phyloP scores from a whole-genome alignment of 768 basidiomycete species.

The Chalciporus sphaerocephalus region DNA sequence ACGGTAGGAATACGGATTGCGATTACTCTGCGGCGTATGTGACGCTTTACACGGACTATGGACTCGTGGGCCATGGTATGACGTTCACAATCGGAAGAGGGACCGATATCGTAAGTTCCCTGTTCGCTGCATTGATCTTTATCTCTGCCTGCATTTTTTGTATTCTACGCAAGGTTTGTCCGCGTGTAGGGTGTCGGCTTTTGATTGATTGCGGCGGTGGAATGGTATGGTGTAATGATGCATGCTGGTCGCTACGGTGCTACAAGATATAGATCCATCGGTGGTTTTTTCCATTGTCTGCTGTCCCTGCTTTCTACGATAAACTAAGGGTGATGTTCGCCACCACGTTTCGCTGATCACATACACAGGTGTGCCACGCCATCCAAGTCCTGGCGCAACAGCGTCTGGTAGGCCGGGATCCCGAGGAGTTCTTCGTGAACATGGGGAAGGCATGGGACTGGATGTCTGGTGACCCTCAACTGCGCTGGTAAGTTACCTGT shows the following conservation, averaged over 20 bases:
- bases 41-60: slow-evolving; percentile 56
- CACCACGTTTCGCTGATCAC: too few species aligned
- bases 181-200: too few species aligned
- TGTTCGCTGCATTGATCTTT: neutral
- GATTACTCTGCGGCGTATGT: slow-evolving; percentile 94
- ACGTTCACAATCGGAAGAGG: slow-evolving; percentile 91
- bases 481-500: slow-evolving; percentile 63
- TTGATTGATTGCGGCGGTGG: neutral
- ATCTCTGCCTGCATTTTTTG: neutral
- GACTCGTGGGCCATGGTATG: slow-evolving; percentile 80
- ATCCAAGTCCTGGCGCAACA: slow-evolving; percentile 68
- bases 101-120: slow-evolving; percentile 81
- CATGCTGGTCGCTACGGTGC: neutral
- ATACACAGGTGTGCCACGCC: slow-evolving; percentile 59
- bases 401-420: slow-evolving; percentile 76
- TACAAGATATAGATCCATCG: neutral
- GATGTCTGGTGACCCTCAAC: slow-evolving; percentile 79
- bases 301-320: neutral
- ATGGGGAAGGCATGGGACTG: slow-evolving; percentile 90
- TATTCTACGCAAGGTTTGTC: too few species aligned
- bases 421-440: slow-evolving; percentile 75
- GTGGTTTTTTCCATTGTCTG: neutral
- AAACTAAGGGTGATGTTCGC: neutral
- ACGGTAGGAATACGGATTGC: slow-evolving; percentile 79
- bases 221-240: neutral